phyloP scores from a whole-genome alignment of 2,329 filamentous ascomycete species.

The Sarocladium kiliense region DNA sequence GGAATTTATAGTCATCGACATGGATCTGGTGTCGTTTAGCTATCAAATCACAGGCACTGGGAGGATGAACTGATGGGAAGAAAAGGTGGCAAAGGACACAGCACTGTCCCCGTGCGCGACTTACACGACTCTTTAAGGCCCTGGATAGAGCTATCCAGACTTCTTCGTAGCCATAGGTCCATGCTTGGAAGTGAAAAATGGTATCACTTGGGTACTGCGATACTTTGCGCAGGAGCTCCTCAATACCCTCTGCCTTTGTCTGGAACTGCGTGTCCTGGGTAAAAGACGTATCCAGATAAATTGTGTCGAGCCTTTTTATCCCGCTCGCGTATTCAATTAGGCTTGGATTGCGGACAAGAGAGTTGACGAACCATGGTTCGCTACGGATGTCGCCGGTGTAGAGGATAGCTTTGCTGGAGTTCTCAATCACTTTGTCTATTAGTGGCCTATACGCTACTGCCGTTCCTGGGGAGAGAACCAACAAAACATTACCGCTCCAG shows the following conservation, averaged over 20 bases:
- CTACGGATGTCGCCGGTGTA: slow-evolving; percentile 88
- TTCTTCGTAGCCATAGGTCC: slow-evolving; percentile 89
- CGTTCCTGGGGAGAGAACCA: slow-evolving; percentile 17
- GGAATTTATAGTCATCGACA: slow-evolving; percentile 73
- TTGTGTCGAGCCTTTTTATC: slow-evolving; percentile 64
- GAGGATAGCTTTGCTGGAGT: slow-evolving; percentile 63
- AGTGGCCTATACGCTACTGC: neutral
- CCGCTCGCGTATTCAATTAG: slow-evolving; percentile 69
- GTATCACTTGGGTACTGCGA: slow-evolving; percentile 65
- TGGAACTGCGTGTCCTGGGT: slow-evolving; percentile 41
- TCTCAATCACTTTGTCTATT: slow-evolving; percentile 62
- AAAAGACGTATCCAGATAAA: slow-evolving; percentile 89
- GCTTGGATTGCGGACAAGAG: slow-evolving; percentile 63
- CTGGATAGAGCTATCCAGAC: slow-evolving; percentile 80
- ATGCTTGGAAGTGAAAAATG: slow-evolving; percentile 77
- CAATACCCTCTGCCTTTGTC: slow-evolving; percentile 68
- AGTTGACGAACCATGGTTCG: slow-evolving; percentile 81
- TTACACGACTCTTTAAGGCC: slow-evolving; percentile 59
- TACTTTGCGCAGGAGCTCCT: slow-evolving; percentile 67
- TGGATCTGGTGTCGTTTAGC: slow-evolving; percentile 52
- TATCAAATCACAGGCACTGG: neutral
- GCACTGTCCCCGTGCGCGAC: too few relatives aligned
- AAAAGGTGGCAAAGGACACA: too few relatives aligned
- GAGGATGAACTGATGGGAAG: neutral
- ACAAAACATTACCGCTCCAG: slow-evolving; percentile 86